Base-by-base conservation (phyloP, 2,329 filamentous ascomycete species). In the Aspergillus japonicus region DNA sequence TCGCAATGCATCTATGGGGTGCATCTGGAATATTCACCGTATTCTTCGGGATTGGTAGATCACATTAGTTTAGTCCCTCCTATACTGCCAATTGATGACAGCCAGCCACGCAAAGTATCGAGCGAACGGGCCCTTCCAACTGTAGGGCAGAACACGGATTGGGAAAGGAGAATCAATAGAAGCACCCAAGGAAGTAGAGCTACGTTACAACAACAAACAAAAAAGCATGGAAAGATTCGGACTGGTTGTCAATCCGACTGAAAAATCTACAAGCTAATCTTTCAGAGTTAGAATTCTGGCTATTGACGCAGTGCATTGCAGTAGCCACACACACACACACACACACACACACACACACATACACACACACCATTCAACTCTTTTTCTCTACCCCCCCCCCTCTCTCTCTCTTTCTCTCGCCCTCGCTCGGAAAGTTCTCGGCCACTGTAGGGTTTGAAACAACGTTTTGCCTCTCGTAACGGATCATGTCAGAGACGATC, bases 261-360 rank as follows among this genome's bases (percentile, higher is more conserved):
- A 19, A 44, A 35, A 56, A 57, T 57, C 49, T 57, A 60, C 39
- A 60, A n/a, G 39, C 52, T 50, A 57, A 53, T 57, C 54, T 16
- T 47, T 42, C 39, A 57, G 31, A 60, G 16, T 48, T 56, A 60
- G 49, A 51, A 60, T 57, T 53, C 33, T 11, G 54, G 29, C 58
- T 57, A 56, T 50, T 60, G 42, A 60, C 57, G 58, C 54, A 57
- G 58, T 50, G 54, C 58, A 60, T 48, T 39, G 58, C 58, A 51
- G 12, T 51, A 39, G 23, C 53, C 53, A 44, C 47, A 6, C 23
- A 29, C 33, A 35, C 21, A 48, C 42, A 21, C 19, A 21, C 21
- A 21, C 31, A 55, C 42, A 21, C 26, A 21, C 21, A 21, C 53
- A 44, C 47, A 6, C 23, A 29, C 33, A 35, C 21, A 48, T 26